Percentiles rank a stretch among this genome's conserved stretches.
Conservation (phyloP, 306 rosid genomes). For the Oemleria cerasiformis region DNA sequence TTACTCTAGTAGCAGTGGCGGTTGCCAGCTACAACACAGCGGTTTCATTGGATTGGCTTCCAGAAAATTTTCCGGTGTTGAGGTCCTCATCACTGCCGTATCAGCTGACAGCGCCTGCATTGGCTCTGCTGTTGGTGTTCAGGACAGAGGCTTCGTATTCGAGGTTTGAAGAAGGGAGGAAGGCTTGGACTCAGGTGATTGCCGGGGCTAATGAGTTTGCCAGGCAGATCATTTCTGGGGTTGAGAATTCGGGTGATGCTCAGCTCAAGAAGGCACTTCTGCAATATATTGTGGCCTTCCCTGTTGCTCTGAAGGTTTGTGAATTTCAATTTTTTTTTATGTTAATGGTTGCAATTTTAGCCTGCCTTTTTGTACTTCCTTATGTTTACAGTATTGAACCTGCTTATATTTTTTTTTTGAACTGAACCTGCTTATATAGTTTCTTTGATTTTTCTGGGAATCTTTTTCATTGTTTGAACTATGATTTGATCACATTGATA, state of each 20-base stretch:
- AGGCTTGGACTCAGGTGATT: conserved; percentile 73
- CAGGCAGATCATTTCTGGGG: conserved; percentile 47
- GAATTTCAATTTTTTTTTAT: neutral
- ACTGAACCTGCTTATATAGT: neutral
- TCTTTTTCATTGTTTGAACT: neutral
- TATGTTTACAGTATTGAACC: neutral
- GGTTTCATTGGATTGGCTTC: conserved; percentile 42
- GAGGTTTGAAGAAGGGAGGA: conserved; percentile 80
- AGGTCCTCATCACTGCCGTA: conserved; percentile 69
- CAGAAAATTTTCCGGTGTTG: conserved; percentile 52
- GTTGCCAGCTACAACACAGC: conserved; percentile 66
- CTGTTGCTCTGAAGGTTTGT: conserved; percentile 67
- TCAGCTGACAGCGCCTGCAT: conserved; percentile 85
- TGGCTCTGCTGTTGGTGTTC: conserved; percentile 78
- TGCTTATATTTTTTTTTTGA: too few species aligned
- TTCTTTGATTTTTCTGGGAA: neutral
- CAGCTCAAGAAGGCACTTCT: conserved; percentile 60
- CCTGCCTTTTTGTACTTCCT: neutral
- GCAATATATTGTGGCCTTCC: conserved; percentile 76
- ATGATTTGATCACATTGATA: conserved; percentile 5
- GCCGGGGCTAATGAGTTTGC: conserved; percentile 66
- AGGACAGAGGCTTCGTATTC: conserved; percentile 87
- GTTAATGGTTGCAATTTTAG: neutral
- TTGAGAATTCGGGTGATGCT: conserved; percentile 35
- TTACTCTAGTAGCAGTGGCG: conserved; percentile 58